These are phyloP conservation scores for Spathaspora girioi DNA, from an alignment of 805 yeast genomes.

Conservation along the genomic window DNA sequence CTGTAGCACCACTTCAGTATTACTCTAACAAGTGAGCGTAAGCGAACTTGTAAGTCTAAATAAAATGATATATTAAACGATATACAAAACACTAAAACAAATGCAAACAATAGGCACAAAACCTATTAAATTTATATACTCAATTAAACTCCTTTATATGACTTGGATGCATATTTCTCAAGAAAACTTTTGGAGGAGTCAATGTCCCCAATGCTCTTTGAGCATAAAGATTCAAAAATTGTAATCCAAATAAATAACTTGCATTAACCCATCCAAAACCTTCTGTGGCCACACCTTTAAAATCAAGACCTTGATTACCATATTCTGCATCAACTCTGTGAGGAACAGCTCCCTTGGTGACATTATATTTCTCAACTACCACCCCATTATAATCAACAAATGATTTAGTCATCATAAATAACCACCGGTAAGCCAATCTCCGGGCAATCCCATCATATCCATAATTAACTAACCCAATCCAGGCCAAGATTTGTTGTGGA, in stretches of 20 bases:
- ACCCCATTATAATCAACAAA: constrained; percentile 92
- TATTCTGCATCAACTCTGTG: constrained; percentile 94
- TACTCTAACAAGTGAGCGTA: too few relatives aligned
- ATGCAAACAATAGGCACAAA: too few relatives aligned
- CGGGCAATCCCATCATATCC: constrained; percentile 63
- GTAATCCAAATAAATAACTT: constrained; percentile 69
- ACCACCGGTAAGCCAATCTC: constrained; percentile 82
- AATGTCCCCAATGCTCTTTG: constrained; percentile 75
- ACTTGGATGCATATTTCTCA: constrained; percentile 40
- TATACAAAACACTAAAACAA: too few relatives aligned
- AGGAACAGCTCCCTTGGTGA: constrained; percentile 76
- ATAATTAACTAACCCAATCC: constrained; percentile 80
- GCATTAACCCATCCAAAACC: constrained; percentile 99
- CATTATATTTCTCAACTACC: constrained; percentile 93
- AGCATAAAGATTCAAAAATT: constrained; percentile 62
- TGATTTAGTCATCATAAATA: constrained; percentile 82
- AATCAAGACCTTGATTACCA: constrained; percentile 93
- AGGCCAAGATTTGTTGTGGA: constrained; percentile 92
- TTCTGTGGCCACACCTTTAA: constrained; percentile 89
- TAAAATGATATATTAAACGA: neutral
- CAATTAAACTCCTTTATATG: constrained; percentile 25
- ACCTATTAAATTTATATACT: too few relatives aligned
- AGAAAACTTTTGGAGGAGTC: constrained; percentile 67
- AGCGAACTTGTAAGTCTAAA: too few relatives aligned
- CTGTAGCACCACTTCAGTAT: too few relatives aligned